Base-by-base conservation (phyloP, 345 rosid species). In the rapeseed (Brassica napus) region DNA sequence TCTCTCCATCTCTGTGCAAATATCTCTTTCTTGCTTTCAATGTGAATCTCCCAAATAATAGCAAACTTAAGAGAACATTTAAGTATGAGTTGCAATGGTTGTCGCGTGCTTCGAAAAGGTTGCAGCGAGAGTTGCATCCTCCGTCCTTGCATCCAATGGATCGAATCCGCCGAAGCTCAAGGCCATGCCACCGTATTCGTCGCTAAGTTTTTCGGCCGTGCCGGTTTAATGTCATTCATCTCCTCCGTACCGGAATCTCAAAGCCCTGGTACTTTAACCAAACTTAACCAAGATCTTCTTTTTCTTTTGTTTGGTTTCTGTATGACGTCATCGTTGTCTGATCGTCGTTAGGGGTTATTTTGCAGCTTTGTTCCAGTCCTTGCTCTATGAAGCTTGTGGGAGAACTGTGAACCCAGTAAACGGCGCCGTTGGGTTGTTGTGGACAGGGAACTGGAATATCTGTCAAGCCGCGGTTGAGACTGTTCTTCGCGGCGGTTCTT, bases 171-270 rank as follows among this genome's bases (percentile, higher is more conserved):
- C 0, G 89, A 89, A 68, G 88, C 95, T 16, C 97, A 94, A 70
- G 94, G 91, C 18, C 73, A 94, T 83, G 98, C 98, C 71, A 94
- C 98, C 34, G 82, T 91, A 30, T 94, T 91, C 77, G 92, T 94
- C 49, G 94, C 98, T 61, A 90, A 88, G 68, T 94, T 94, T 87
- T 94, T 91, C 65, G 98, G 98, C 77, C 98, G 98, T 11, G 91
- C 95, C 57, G 95, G 91, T 44, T 92, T 94, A 62, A 83, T 91
- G 85, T 89, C 94, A 68, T 91, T 89, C 64, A 83, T 94, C 66
- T 87, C 94, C 80, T 81, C 92, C 70, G 95, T 89, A 54, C 89
- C 97, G 16, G 76, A 81, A 31, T 42, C 79, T 35, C 97, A 87
- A 4, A 84, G 91, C 4, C 87, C 97, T 23, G 83, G 98, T 93